These are phyloP conservation scores for Linaria vulgaris DNA, from an alignment of 257 asterid genomes.

Conservation along the genomic window DNA sequence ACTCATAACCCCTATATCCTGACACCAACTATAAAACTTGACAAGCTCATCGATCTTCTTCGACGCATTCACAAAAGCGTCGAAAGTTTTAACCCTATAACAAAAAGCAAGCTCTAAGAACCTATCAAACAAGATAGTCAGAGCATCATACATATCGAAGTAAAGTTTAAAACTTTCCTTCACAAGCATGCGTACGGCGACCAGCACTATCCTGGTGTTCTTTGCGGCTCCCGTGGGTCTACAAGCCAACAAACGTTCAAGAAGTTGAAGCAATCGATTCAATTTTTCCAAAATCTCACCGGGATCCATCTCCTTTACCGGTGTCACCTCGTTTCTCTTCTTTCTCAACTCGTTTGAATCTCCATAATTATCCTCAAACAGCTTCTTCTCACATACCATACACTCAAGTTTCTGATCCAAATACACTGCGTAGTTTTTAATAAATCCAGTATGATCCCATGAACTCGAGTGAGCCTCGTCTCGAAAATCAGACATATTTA, in stretches of 20 bases:
- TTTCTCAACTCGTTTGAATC: conserved; percentile 52
- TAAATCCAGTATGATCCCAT: conserved; percentile 80
- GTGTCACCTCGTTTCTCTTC: conserved; percentile 59
- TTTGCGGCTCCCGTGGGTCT: conserved; percentile 69
- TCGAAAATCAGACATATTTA: conserved; percentile 69
- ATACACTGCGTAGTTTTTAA: conserved; percentile 56
- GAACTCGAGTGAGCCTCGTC: conserved; percentile 81
- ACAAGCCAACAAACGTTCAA: conserved; percentile 67
- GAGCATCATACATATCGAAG: conserved; percentile 67
- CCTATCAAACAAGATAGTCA: conserved; percentile 64
- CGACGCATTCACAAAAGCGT: conserved; percentile 58
- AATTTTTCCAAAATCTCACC: conserved; percentile 68
- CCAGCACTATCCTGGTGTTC: conserved; percentile 70
- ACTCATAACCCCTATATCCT: conserved; percentile 68
- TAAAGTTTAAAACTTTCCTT: conserved; percentile 72
- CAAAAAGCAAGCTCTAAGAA: conserved; percentile 77
- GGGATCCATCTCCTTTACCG: conserved; percentile 64
- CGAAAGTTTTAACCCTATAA: conserved; percentile 70
- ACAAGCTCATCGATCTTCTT: conserved; percentile 73
- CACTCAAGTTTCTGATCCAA: conserved; percentile 74
- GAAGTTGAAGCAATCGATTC: conserved; percentile 69
- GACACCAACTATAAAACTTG: conserved; percentile 67
- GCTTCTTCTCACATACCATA: conserved; percentile 45
- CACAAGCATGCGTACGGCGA: conserved; percentile 54
- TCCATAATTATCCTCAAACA: conserved; percentile 48